A percentile compares a stretch with the other conserved stretches of the same genome.
phyloP scores from a whole-genome alignment of 2,329 filamentous ascomycete species.

The Ceratocystis ficicola region DNA sequence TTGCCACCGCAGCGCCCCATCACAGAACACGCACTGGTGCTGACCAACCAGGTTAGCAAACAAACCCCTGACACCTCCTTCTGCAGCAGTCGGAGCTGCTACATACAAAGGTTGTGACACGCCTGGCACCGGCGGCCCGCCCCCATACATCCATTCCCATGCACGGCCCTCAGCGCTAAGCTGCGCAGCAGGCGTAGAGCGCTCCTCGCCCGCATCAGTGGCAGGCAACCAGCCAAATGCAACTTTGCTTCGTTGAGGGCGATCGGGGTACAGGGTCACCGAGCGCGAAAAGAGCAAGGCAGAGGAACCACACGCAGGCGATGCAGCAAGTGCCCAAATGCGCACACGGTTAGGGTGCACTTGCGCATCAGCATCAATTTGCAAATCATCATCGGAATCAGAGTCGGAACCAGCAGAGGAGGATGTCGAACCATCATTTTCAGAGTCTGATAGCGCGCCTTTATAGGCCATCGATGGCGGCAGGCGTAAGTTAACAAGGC shows the following conservation, averaged over 20 bases:
- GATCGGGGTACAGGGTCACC: slow-evolving; percentile 38
- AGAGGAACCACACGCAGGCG: slow-evolving; percentile 40
- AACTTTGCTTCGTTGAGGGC: slow-evolving; percentile 31
- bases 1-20: slow-evolving; percentile 28
- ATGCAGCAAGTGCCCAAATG: slow-evolving; percentile 42
- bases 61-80: slow-evolving; percentile 9
- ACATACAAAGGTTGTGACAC: slow-evolving; percentile 27
- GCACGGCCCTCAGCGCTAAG: slow-evolving; percentile 37
- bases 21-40: slow-evolving; percentile 40
- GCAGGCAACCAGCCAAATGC: slow-evolving; percentile 29
- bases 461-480: slow-evolving; percentile 36
- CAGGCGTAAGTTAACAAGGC: slow-evolving; percentile 35
- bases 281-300: slow-evolving; percentile 41
- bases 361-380: slow-evolving; percentile 30
- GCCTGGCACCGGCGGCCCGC: slow-evolving; percentile 36
- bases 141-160: slow-evolving; percentile 49
- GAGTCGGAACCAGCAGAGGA: slow-evolving; percentile 24
- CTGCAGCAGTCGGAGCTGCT: slow-evolving; percentile 16
- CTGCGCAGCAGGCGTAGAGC: background rate
- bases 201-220: background rate
- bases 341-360: slow-evolving; percentile 40
- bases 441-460: slow-evolving; percentile 29
- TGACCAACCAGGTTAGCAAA: slow-evolving; percentile 10
- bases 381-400: slow-evolving; percentile 28
- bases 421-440: slow-evolving; percentile 24